phyloP scores from a whole-genome alignment of 352 stramenopile genomes.

The Pythium phragmiticola region DNA sequence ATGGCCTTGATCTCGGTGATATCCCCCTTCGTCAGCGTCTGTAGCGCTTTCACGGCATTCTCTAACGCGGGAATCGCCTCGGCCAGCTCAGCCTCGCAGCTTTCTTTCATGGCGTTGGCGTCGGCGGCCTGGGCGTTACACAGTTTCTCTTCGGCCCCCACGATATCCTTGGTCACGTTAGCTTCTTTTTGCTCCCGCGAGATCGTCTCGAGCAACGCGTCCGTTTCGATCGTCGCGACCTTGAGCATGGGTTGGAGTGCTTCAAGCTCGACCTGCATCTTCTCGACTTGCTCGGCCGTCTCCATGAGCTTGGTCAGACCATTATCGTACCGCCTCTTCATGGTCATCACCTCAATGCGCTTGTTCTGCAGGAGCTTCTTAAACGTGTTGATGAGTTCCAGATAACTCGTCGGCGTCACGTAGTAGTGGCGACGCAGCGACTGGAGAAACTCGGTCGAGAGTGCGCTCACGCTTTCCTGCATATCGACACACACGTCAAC shows the following conservation, averaged over 20 bases:
- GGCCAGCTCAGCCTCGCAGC: conserved; percentile 90
- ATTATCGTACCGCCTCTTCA: conserved; percentile 92
- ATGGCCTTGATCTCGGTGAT: conserved; percentile 97
- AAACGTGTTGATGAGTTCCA: conserved; percentile 95
- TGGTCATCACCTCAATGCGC: conserved; percentile 87
- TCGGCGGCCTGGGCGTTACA: conserved; percentile 86
- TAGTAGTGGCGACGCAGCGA: conserved; percentile 93
- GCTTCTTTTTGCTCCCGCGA: conserved; percentile 86
- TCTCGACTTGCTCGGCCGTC: conserved; percentile 91
- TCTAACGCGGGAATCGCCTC: conserved; percentile 92
- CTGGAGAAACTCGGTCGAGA: conserved; percentile 84
- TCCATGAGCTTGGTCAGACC: conserved; percentile 93
- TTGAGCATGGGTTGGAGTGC: conserved; percentile 92
- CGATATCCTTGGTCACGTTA: conserved; percentile 83
- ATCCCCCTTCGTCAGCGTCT: conserved; percentile 92
- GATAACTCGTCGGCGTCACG: conserved; percentile 94
- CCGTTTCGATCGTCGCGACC: conserved; percentile 89
- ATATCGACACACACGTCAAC: conserved; percentile 95
- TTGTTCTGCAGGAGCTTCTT: conserved; percentile 92
- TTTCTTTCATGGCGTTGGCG: conserved; percentile 88
- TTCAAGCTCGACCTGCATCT: conserved; percentile 93
- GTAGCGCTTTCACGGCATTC: conserved; percentile 88
- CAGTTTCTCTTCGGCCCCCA: conserved; percentile 82
- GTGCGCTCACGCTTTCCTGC: conserved; percentile 88
- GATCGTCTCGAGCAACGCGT: conserved; percentile 89